Conservation (phyloP, 208 protist species). For the Endotrypanum monterogeii region DNA sequence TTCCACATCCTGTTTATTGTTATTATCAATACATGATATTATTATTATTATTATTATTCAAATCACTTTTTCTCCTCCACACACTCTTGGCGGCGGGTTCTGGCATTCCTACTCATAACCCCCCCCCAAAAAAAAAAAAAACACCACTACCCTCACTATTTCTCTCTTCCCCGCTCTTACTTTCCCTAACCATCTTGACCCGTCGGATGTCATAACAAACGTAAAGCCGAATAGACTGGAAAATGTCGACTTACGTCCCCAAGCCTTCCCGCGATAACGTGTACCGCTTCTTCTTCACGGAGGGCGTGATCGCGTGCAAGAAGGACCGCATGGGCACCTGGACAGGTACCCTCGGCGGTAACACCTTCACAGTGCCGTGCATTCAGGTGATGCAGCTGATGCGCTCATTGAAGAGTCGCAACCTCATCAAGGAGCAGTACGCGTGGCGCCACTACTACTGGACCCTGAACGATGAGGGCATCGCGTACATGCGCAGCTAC, state of each 20-base stretch:
- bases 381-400: conserved; percentile 91
- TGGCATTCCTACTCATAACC: too few relatives aligned
- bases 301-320: conserved; percentile 91
- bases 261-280: conserved; percentile 84
- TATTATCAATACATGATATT: too few relatives aligned
- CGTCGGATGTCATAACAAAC: not conserved
- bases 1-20: too few relatives aligned
- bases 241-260: conserved; percentile 87
- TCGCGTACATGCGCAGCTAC: conserved; percentile 93
- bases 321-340: conserved; percentile 90
- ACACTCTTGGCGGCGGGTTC: too few relatives aligned
- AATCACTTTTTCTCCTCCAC: too few relatives aligned
- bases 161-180: too few relatives aligned
- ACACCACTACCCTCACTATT: too few relatives aligned
- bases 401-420: conserved; percentile 91
- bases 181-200: too few relatives aligned
- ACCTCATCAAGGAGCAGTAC: conserved; percentile 93
- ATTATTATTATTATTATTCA: too few relatives aligned
- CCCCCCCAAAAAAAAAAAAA: too few relatives aligned
- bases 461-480: conserved; percentile 92
- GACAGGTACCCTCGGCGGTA: conserved; percentile 80
- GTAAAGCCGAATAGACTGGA: conserved; percentile 13
- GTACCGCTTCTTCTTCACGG: conserved; percentile 93
- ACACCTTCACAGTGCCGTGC: conserved; percentile 73
- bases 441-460: conserved; percentile 96